These are phyloP conservation scores for Thecaphora thlaspeos DNA, from an alignment of 1,284 basidiomycete genomes.

Conservation along the genomic window DNA sequence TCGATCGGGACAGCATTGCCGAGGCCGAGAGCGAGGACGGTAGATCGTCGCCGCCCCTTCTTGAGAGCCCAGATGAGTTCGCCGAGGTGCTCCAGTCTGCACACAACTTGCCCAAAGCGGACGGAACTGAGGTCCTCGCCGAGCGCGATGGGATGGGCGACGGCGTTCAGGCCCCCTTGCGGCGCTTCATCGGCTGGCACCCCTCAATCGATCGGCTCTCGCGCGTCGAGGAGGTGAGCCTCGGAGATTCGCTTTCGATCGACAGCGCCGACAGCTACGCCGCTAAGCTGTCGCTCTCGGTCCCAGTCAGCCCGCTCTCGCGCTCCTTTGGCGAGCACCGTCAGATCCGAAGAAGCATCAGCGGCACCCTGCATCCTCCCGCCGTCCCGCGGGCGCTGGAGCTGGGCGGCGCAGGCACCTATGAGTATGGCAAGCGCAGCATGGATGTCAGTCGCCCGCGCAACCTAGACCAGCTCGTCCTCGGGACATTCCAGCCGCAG, in stretches of 20 bases:
- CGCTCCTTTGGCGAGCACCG: constrained; percentile 29
- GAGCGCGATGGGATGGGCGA: neutral
- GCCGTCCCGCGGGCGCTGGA: constrained; percentile 7
- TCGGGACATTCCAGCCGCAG: neutral
- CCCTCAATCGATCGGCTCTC: constrained; percentile 15
- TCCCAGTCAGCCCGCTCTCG: constrained; percentile 12
- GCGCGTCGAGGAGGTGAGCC: constrained; percentile 25
- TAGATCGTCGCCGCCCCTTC: no score
- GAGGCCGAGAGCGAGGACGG: neutral
- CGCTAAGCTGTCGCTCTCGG: constrained; percentile 1
- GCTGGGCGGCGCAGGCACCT: neutral
- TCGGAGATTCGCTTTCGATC: constrained; percentile 11
- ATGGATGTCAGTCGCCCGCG: neutral
- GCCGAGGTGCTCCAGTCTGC: neutral
- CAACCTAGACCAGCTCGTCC: neutral
- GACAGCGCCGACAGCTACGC: constrained; percentile 5
- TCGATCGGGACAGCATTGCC: neutral
- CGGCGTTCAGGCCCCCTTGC: constrained; percentile 5
- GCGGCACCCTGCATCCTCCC: constrained; percentile 9
- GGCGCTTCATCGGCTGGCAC: constrained; percentile 19
- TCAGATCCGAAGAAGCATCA: constrained; percentile 10
- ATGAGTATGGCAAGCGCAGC: neutral
- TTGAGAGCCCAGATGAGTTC: neutral
- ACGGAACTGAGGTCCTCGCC: neutral
- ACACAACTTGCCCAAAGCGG: neutral